Percentiles rank a stretch among this genome's conserved stretches.
phyloP scores from a whole-genome alignment of 1,284 basidiomycete genomes.

The Cutaneotrichosporon spelunceum region DNA sequence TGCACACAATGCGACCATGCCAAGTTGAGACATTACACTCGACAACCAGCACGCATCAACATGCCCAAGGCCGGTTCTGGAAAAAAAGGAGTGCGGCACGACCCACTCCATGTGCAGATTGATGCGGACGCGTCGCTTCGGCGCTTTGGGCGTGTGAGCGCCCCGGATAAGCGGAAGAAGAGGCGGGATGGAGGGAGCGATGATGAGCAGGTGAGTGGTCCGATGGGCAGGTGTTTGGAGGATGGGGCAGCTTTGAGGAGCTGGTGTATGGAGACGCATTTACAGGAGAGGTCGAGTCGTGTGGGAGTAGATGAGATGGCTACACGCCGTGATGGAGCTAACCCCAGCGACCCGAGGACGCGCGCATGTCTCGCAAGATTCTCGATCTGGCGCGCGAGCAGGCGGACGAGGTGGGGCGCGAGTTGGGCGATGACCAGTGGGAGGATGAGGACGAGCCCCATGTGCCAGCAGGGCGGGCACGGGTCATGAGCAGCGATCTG shows the following conservation, averaged over 20 bases:
- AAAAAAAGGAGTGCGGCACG: slow-evolving; percentile 58
- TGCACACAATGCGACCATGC: not conserved
- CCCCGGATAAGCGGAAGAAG: slow-evolving; percentile 64
- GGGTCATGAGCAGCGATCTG: slow-evolving; percentile 49
- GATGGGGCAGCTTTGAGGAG: too few relatives aligned
- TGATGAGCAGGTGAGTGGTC: slow-evolving; percentile 57
- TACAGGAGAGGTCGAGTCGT: too few relatives aligned
- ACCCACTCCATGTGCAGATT: slow-evolving; percentile 78
- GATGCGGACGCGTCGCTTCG: slow-evolving; percentile 68
- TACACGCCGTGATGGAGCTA: not conserved
- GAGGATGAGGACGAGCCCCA: slow-evolving; percentile 50
- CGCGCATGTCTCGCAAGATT: slow-evolving; percentile 82
- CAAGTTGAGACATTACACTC: slow-evolving; percentile 1
- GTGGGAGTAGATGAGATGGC: not conserved
- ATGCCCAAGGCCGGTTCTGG: slow-evolving; percentile 45
- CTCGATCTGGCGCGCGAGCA: slow-evolving; percentile 89
- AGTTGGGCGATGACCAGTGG: slow-evolving; percentile 50
- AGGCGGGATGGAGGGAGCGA: slow-evolving; percentile 56
- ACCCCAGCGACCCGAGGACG: slow-evolving; percentile 68
- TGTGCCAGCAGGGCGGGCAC: slow-evolving; percentile 26
- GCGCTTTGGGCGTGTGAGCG: slow-evolving; percentile 71
- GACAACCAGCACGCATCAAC: slow-evolving; percentile 4
- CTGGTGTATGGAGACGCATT: too few relatives aligned
- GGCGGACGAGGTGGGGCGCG: slow-evolving; percentile 79
- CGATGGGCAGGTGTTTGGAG: not conserved